These are phyloP conservation scores for Ballota nigra DNA, from an alignment of 257 asterid species.

Conservation along the genomic window DNA sequence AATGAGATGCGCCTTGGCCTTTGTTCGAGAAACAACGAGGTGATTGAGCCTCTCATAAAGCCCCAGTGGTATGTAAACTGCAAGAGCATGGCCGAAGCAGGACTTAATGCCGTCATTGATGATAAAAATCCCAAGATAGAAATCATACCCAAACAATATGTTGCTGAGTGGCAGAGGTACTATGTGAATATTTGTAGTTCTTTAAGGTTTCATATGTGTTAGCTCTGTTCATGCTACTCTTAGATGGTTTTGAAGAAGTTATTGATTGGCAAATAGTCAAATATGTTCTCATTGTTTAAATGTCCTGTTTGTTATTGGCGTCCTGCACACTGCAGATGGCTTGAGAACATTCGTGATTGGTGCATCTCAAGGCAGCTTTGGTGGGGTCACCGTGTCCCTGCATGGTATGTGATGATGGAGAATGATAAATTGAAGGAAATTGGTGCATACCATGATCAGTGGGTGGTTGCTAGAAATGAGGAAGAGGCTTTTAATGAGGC, in stretches of 20 bases:
- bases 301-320: constrained; percentile 8
- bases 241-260: background rate
- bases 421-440: constrained; percentile 69
- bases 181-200: constrained; percentile 4
- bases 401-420: constrained; percentile 81
- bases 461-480: constrained; percentile 85
- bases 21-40: constrained; percentile 89
- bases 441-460: constrained; percentile 59
- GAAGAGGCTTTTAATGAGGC: constrained; percentile 73
- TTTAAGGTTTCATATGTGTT: background rate
- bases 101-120: constrained; percentile 75
- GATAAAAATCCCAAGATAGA: constrained; percentile 53
- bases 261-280: background rate
- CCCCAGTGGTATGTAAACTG: constrained; percentile 98
- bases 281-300: background rate
- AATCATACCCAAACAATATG: constrained; percentile 82
- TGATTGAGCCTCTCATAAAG: constrained; percentile 92
- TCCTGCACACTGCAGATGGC: constrained; percentile 71
- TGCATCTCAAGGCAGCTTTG: constrained; percentile 98
- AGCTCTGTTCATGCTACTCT: constrained; percentile 13
- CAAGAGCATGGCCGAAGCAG: constrained; percentile 74
- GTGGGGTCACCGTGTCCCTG: constrained; percentile 99
- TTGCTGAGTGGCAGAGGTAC: constrained; percentile 91
- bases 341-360: constrained; percentile 96
- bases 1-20: constrained; percentile 95